Conservation (phyloP, 257 asterid species). For the Fraxinus excelsior region DNA sequence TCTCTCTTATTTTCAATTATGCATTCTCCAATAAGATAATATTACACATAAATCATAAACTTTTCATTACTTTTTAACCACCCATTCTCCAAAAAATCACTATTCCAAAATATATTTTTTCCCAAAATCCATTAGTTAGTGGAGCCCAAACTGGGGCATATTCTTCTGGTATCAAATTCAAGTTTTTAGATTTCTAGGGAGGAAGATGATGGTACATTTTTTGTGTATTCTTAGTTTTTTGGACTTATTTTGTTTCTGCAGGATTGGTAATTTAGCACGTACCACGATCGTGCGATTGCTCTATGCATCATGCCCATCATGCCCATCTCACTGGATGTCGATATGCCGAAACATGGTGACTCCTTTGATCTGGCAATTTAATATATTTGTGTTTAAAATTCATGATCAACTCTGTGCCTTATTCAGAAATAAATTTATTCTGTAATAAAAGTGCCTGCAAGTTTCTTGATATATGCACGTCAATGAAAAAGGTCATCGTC, state of each 20-base stretch:
- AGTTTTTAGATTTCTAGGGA: not conserved
- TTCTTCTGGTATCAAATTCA: not conserved
- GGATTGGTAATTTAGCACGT: slow-evolving; percentile 89
- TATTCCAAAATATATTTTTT: no score
- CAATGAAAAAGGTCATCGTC: no score
- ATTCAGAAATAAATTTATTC: not conserved
- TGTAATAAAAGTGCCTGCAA: not conserved
- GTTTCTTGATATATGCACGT: not conserved
- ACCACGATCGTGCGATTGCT: slow-evolving; percentile 85
- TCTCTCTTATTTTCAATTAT: no score
- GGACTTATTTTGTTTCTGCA: slow-evolving; percentile 35
- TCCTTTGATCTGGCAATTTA: slow-evolving; percentile 23
- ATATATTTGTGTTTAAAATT: slow-evolving; percentile 11
- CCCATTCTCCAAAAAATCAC: no score
- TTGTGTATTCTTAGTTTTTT: not conserved
- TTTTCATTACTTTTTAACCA: no score
- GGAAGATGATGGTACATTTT: not conserved
- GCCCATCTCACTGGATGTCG: slow-evolving; percentile 92
- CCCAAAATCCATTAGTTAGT: no score
- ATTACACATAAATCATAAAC: no score
- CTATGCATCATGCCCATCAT: slow-evolving; percentile 83
- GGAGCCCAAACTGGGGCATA: not conserved
- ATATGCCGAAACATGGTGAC: slow-evolving; percentile 87
- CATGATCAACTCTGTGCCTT: slow-evolving; percentile 20
- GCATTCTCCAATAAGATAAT: no score